Evolutionary conservation across 208 protist species (phyloP).

Genomic region (Crithidia bombi): DNA sequence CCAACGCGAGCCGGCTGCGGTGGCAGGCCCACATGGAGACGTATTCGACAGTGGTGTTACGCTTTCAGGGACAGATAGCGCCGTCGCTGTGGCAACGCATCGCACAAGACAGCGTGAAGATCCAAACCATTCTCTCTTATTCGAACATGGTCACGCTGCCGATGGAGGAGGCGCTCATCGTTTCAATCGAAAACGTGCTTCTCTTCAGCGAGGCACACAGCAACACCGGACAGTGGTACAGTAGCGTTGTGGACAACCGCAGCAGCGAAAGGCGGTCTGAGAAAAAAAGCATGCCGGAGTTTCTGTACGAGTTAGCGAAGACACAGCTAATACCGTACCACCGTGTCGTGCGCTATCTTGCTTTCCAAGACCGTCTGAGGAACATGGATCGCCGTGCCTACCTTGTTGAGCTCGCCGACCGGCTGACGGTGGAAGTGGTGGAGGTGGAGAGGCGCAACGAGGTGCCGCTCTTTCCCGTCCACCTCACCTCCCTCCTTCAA

Average conservation of each 20-base stretch:
- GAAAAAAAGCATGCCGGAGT: neutral
- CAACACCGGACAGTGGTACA: slow-evolving; percentile 31
- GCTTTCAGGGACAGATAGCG: slow-evolving; percentile 21
- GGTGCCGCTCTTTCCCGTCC: neutral
- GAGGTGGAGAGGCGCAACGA: neutral
- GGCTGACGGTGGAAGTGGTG: slow-evolving; percentile 8
- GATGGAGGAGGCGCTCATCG: neutral
- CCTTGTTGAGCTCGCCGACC: slow-evolving; percentile 20
- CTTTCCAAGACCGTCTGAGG: slow-evolving; percentile 15
- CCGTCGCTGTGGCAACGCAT: slow-evolving; percentile 28
- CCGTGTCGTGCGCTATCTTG: slow-evolving; percentile 11
- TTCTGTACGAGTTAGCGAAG: neutral
- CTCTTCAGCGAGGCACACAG: slow-evolving; percentile 27
- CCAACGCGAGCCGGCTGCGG: neutral
- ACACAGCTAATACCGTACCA: slow-evolving; percentile 9
- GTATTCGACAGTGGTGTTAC: slow-evolving; percentile 7
- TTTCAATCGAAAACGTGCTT: slow-evolving; percentile 12
- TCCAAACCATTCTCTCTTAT: neutral
- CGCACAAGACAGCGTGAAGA: neutral
- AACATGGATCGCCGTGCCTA: slow-evolving; percentile 26
- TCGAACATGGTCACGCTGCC: neutral
- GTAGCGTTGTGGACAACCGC: neutral
- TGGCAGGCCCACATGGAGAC: slow-evolving; percentile 22
- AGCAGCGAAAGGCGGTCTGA: neutral
- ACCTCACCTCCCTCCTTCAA: no score